A percentile compares a stretch with the other conserved stretches of the same genome.
These are phyloP conservation scores for Arthrobotrys iridis DNA, from an alignment of 2,329 filamentous ascomycete genomes.

Conservation along the genomic window DNA sequence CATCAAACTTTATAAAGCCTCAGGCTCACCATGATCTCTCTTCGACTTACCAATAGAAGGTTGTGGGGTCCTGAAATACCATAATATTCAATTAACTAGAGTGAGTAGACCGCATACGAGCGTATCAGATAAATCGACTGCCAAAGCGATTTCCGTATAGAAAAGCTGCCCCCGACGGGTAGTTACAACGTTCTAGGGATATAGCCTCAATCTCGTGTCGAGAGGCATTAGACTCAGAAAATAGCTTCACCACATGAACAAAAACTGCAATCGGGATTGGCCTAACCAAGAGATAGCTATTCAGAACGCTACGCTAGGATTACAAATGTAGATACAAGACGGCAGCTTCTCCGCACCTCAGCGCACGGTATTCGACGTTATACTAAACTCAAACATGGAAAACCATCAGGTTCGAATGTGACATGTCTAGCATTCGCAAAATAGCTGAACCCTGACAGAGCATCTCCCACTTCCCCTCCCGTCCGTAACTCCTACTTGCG, in stretches of 20 bases:
- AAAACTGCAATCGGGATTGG: slow-evolving; percentile 25
- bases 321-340: slow-evolving; percentile 5
- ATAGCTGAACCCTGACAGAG: slow-evolving; percentile 20
- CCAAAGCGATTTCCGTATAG: not conserved
- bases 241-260: slow-evolving; percentile 28
- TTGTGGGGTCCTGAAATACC: not conserved
- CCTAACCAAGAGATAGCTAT: not conserved
- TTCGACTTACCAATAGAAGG: not conserved
- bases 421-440: slow-evolving; percentile 34
- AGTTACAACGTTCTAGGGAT: not conserved
- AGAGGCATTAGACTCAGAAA: not conserved
- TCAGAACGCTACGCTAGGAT: slow-evolving; percentile 9
- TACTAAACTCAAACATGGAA: slow-evolving; percentile 50
- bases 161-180: not conserved
- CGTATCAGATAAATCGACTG: too few relatives aligned
- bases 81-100: not conserved
- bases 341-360: slow-evolving; percentile 6
- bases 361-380: slow-evolving; percentile 26
- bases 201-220: slow-evolving; percentile 17
- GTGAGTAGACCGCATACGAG: too few relatives aligned
- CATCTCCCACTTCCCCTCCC: slow-evolving; percentile 14
- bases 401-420: slow-evolving; percentile 13
- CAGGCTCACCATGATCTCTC: slow-evolving; percentile 7
- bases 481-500: not conserved
- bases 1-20: not conserved